A percentile compares a stretch with the other conserved stretches of the same genome.
phyloP scores from a whole-genome alignment of 805 yeast genomes.

The Metschnikowia vanudenii region DNA sequence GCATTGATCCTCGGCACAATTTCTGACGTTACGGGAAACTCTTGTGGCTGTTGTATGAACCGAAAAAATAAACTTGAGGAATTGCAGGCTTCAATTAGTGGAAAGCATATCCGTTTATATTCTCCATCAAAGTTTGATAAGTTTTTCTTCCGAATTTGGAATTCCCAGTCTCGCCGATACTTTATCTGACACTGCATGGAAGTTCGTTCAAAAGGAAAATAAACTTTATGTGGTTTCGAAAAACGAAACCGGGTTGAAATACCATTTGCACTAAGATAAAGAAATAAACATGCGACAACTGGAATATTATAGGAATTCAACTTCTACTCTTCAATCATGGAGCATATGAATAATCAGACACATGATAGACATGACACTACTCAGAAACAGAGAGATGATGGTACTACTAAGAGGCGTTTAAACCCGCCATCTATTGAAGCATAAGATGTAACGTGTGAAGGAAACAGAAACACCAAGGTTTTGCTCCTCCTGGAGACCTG shows the following conservation, averaged over 20 bases:
- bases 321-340: constrained; percentile 15
- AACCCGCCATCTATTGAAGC: constrained; percentile 15
- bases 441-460: no score
- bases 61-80: no score
- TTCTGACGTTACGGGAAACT: no score
- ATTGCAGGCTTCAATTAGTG: no score
- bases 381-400: constrained; percentile 17
- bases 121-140: constrained; percentile 4
- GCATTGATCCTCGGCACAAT: no score
- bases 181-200: constrained; percentile 28
- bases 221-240: constrained; percentile 16
- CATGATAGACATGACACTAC: constrained; percentile 9
- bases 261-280: constrained; percentile 17
- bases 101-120: constrained; percentile 8
- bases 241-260: constrained; percentile 27
- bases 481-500: no score
- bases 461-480: no score
- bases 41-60: no score
- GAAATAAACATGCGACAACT: neutral
- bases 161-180: neutral
- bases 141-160: constrained; percentile 1
- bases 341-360: neutral
- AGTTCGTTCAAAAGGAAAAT: constrained; percentile 9
- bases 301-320: constrained; percentile 18
- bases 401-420: constrained; percentile 9